Conservation (phyloP, 1,284 basidiomycete species). For the Ceratobasidium sp. region DNA sequence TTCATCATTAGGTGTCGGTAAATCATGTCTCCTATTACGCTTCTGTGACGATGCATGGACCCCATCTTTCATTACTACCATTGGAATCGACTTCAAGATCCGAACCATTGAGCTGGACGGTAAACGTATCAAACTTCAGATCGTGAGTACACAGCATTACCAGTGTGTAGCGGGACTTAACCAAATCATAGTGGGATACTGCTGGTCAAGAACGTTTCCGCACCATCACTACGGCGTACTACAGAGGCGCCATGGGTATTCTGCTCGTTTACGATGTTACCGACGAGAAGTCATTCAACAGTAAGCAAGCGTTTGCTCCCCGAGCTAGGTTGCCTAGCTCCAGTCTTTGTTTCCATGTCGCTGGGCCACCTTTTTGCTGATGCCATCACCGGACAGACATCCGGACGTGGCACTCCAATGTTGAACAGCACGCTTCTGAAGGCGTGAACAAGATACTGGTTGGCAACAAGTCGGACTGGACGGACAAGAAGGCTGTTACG, state of each 20-base stretch:
- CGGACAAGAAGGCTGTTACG: constrained; percentile 93
- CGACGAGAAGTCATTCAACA: constrained; percentile 97
- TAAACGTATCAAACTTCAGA: constrained; percentile 96
- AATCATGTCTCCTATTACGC: constrained; percentile 96
- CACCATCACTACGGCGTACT: constrained; percentile 99
- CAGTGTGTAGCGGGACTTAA: not conserved
- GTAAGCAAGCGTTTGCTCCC: constrained; percentile 62
- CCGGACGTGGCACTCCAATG: constrained; percentile 98
- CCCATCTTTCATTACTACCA: constrained; percentile 99
- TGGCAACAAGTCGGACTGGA: constrained; percentile 99
- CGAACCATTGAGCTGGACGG: constrained; percentile 96
- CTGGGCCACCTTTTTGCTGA: not conserved
- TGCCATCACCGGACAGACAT: constrained; percentile 72
- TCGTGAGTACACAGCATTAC: constrained; percentile 66
- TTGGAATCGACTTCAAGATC: constrained; percentile 97
- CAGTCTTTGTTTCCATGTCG: constrained; percentile 39
- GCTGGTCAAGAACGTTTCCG: constrained; percentile 99
- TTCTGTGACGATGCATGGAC: constrained; percentile 99
- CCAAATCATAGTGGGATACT: constrained; percentile 85
- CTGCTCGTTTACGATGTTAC: constrained; percentile 99
- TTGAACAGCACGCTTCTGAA: constrained; percentile 98
- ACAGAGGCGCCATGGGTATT: constrained; percentile 99
- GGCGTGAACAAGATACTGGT: constrained; percentile 99
- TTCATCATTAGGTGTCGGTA: constrained; percentile 82
- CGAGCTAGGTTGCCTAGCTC: constrained; percentile 45